A percentile compares a stretch with the other conserved stretches of the same genome.
Evolutionary conservation across 768 basidiomycete species (phyloP).

Genomic region (Suillus tomentosus): DNA sequence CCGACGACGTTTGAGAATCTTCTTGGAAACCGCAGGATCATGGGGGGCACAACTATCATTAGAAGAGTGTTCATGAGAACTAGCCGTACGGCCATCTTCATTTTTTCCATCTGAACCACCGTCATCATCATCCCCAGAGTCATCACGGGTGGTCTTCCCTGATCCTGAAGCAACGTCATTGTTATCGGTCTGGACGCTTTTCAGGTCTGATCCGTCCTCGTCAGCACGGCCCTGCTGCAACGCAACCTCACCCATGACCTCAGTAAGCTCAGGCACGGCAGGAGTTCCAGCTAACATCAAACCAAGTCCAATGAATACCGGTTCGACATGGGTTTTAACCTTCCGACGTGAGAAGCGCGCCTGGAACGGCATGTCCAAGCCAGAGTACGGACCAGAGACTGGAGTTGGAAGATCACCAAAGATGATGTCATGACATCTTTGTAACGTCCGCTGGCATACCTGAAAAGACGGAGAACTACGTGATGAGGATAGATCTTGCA

Average conservation of each 20-base stretch:
- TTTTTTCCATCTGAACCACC: constrained; percentile 46
- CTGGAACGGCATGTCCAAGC: constrained; percentile 50
- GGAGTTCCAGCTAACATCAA: constrained; percentile 75
- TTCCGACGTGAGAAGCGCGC: constrained; percentile 57
- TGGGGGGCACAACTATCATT: constrained; percentile 21
- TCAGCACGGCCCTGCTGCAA: constrained; percentile 86
- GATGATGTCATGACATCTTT: constrained; percentile 94
- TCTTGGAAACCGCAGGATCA: constrained; percentile 11
- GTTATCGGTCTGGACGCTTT: constrained; percentile 49
- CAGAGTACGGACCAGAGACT: constrained; percentile 65
- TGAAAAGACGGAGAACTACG: constrained; percentile 75
- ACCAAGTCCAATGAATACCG: constrained; percentile 84
- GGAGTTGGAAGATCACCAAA: constrained; percentile 83
- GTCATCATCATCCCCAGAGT: constrained; percentile 42
- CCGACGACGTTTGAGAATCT: constrained; percentile 38
- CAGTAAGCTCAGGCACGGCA: constrained; percentile 73
- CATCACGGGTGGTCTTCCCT: constrained; percentile 19
- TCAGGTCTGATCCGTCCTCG: constrained; percentile 53
- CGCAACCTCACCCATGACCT: constrained; percentile 79
- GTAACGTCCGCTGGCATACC: constrained; percentile 89
- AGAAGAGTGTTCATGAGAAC: constrained; percentile 15
- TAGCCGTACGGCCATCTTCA: constrained; percentile 26
- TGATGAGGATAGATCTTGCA: constrained; percentile 67
- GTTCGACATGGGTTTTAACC: constrained; percentile 71
- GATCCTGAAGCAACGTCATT: constrained; percentile 42